Conservation (phyloP, 192 early-diverging fungal genomes). For the Dispira simplex region DNA sequence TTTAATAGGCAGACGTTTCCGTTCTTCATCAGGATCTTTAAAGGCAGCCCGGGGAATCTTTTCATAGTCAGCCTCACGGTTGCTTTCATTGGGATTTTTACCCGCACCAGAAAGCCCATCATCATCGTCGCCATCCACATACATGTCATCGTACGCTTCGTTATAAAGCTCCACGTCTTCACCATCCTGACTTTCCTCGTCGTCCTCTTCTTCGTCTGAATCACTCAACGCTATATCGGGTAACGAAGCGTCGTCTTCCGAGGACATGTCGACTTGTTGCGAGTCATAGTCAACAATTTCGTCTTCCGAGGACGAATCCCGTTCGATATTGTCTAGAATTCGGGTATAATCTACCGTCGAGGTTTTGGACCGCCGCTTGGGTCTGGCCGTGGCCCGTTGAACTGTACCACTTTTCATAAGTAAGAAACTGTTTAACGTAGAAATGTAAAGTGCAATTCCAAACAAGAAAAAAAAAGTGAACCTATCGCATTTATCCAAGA, state of each 20-base stretch:
- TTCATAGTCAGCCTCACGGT: neutral
- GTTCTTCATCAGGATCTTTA: constrained; percentile 22
- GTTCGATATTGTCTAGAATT: neutral
- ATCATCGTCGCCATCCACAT: neutral
- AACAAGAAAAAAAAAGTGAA: too few relatives aligned
- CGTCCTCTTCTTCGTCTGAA: neutral
- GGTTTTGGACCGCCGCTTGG: neutral
- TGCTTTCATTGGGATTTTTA: neutral
- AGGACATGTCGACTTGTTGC: neutral
- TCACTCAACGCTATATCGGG: neutral
- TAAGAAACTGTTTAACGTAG: neutral
- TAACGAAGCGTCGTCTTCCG: neutral
- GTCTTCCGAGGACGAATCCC: neutral
- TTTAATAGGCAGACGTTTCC: constrained; percentile 52
- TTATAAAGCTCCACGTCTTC: neutral
- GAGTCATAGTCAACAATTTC: constrained; percentile 1
- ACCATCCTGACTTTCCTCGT: neutral
- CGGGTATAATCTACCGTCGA: neutral
- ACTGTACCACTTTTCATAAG: neutral
- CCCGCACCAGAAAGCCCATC: neutral
- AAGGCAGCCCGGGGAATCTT: neutral
- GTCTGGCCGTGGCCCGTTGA: neutral
- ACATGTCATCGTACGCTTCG: neutral
- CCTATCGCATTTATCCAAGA: too few relatives aligned
- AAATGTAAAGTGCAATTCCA: too few relatives aligned